Percentiles rank a stretch among this genome's conserved stretches.
Conservation (phyloP, 75 land plant species). For the Cunninghamia lanceolata region DNA sequence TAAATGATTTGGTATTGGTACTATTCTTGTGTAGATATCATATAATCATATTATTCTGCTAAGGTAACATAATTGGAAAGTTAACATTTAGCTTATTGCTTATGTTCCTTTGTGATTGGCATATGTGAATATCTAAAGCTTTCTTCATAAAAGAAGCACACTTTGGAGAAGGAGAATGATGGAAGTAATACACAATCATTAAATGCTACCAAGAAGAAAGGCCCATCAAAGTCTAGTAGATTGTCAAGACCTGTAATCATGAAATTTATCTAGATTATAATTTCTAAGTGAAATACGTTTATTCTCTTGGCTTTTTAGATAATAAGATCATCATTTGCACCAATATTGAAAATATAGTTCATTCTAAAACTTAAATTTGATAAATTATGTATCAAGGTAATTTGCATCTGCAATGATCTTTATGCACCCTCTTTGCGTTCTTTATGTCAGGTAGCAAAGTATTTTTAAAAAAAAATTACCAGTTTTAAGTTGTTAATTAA, state of each 20-base stretch:
- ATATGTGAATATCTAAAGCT: conserved; percentile 32
- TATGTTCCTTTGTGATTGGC: neutral
- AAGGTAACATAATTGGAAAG: neutral
- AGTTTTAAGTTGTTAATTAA: neutral
- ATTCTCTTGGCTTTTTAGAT: conserved; percentile 22
- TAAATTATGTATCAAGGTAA: conserved; percentile 47
- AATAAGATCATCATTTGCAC: neutral
- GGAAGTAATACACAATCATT: conserved; percentile 24
- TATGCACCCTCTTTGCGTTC: conserved; percentile 92
- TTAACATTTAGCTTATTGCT: neutral
- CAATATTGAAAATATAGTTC: neutral
- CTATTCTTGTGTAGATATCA: neutral
- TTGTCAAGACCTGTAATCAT: conserved; percentile 74
- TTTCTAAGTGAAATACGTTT: neutral
- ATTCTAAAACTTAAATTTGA: neutral
- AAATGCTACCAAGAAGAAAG: conserved; percentile 45
- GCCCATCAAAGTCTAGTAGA: conserved; percentile 19
- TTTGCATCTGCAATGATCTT: conserved; percentile 97
- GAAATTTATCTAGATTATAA: neutral
- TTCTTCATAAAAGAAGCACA: conserved; percentile 54
- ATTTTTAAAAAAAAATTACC: conserved; percentile 17
- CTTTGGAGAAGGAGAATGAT: conserved; percentile 37
- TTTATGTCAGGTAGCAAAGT: conserved; percentile 93
- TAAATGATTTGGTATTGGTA: neutral
- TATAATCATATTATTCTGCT: neutral